Evolutionary conservation across 495 filamentous ascomycete species (phyloP), one percentile per base, ranked within the genome.

Genomic region (Saxophila tyrrhenica): DNA sequence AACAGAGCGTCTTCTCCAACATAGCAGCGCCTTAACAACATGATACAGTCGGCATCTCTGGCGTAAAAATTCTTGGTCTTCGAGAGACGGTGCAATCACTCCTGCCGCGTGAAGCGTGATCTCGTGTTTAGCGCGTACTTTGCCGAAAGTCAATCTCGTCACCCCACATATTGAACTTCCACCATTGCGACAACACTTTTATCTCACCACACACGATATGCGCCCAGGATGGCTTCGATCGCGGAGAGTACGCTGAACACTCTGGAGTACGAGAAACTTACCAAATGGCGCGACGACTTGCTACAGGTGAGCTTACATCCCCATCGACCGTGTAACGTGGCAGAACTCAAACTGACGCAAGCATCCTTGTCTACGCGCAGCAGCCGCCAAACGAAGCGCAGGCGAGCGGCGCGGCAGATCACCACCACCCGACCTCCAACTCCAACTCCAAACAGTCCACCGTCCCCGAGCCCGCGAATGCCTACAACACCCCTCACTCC

Each of bases 201-300:
- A 13, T 13, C 5, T 35, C 29, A 35, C 5, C 13, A 5, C 29
- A 7, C 29, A 35, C 29, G 29, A 35, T 13, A 35, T 35, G 29
- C 29, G 29, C 29, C 2, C 38, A 43, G 24, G 17, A 62, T 62
- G 59, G 59, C 48, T 1, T 57, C 59, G 23, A 25, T 55, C 56
- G 59, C 55, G 22, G 59, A 62, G 51, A 54, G 53, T 44, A 62
- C 55, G 32, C 17, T 62, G 7, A 50, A 49, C 20, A 62, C 54
- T 39, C 46, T 58, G 29, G 47, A 55, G 1, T 9, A 54, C 15
- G 15, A 39, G 3, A 24, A 48, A 3, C 51, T 62, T 2, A 38
- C 50, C 0, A 23, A 48, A 8, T 32, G 58, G 38, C 59, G 42
- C 9, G 55, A 54, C 13, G 38, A 51, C n/a, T 39, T 58, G 24